Percentiles rank a stretch among this genome's conserved stretches.
phyloP scores from a whole-genome alignment of 805 yeast species.

The Suhomyces tanzawaensis region DNA sequence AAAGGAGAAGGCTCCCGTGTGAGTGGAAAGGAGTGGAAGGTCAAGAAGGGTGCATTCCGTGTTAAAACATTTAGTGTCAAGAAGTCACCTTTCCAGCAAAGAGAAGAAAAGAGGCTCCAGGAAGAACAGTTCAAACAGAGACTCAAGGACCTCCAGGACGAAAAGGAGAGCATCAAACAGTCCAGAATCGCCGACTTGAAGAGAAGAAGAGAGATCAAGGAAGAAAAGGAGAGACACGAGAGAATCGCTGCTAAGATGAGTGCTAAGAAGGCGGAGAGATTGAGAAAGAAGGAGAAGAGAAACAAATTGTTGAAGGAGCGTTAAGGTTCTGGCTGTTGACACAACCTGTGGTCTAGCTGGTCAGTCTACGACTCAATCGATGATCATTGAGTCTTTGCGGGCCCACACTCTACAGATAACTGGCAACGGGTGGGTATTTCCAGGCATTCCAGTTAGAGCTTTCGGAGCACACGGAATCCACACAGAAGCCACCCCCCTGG shows the following conservation, averaged over 20 bases:
- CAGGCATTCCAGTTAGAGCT: too few species aligned
- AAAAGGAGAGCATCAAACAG: slow-evolving; percentile 61
- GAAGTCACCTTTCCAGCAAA: slow-evolving; percentile 58
- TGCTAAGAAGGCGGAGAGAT: slow-evolving; percentile 84
- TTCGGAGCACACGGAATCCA: too few species aligned
- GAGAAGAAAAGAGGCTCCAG: slow-evolving; percentile 62
- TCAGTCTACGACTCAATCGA: too few species aligned
- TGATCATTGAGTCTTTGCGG: too few species aligned
- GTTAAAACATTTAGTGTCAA: slow-evolving; percentile 58
- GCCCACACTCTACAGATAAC: too few species aligned
- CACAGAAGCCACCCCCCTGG: too few species aligned
- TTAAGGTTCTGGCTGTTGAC: too few species aligned
- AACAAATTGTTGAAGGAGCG: slow-evolving; percentile 92
- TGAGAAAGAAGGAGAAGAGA: slow-evolving; percentile 90
- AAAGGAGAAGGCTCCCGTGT: slow-evolving; percentile 48
- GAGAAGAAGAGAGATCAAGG: slow-evolving; percentile 77
- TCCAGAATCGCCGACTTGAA: slow-evolving; percentile 55
- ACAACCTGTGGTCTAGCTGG: too few species aligned
- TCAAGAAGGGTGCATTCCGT: slow-evolving; percentile 64
- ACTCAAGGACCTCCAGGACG: slow-evolving; percentile 71
- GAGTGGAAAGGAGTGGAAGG: slow-evolving; percentile 76
- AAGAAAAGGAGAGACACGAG: slow-evolving; percentile 85
- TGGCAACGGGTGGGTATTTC: too few species aligned
- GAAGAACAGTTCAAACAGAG: slow-evolving; percentile 67
- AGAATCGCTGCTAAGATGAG: slow-evolving; percentile 83